Evolutionary conservation across 768 basidiomycete genomes (phyloP).

Genomic region (Chalciporus pseudorubinellus): DNA sequence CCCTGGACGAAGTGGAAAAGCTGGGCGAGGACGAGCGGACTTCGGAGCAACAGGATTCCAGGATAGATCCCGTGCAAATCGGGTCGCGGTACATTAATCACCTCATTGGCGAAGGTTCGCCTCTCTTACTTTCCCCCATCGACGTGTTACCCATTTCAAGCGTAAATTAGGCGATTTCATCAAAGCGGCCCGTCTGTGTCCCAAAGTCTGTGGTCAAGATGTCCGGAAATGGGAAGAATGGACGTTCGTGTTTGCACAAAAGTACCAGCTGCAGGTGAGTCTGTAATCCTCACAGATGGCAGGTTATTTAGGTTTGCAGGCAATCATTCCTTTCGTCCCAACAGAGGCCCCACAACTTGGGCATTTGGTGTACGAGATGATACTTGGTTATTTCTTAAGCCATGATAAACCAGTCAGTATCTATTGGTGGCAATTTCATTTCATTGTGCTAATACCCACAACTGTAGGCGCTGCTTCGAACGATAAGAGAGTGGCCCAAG

Average conservation of each 20-base stretch:
- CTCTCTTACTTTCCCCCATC: neutral
- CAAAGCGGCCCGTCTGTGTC: constrained; percentile 79
- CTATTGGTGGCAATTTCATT: neutral
- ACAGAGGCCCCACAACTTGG: constrained; percentile 78
- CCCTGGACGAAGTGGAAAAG: constrained; percentile 75
- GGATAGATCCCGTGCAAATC: constrained; percentile 62
- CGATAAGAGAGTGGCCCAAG: constrained; percentile 85
- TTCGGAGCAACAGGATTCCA: constrained; percentile 36
- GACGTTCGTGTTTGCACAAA: constrained; percentile 88
- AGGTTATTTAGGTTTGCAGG: constrained; percentile 39
- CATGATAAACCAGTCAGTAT: constrained; percentile 67
- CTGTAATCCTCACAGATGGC: neutral
- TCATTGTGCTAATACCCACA: neutral
- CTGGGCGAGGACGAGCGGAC: constrained; percentile 35
- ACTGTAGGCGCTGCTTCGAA: constrained; percentile 65
- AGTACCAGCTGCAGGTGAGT: constrained; percentile 72
- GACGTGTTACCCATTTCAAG: neutral
- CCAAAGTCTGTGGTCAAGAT: constrained; percentile 82
- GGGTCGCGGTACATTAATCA: constrained; percentile 86
- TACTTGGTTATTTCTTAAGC: constrained; percentile 80
- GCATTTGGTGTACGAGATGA: constrained; percentile 91
- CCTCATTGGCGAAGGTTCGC: constrained; percentile 74
- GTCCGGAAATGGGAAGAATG: constrained; percentile 90
- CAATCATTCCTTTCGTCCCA: constrained; percentile 87
- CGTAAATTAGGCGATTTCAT: constrained; percentile 53